Conservation (phyloP, 371 early-diverging fungal genomes). For the Capillidium heterosporum region DNA sequence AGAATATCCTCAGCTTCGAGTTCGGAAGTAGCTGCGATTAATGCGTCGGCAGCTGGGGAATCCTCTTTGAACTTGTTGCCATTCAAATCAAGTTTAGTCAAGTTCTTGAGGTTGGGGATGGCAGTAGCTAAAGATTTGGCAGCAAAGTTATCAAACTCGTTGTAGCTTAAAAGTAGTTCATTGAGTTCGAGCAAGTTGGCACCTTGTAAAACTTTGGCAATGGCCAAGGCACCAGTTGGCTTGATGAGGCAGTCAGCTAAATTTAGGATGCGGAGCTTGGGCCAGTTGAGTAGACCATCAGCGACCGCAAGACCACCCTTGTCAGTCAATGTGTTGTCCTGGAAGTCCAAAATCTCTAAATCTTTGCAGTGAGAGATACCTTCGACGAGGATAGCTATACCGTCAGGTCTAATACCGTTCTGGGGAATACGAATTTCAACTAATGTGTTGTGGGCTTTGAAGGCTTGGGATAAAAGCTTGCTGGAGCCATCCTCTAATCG, state of each 20-base stretch:
- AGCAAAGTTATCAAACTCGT: slow-evolving; percentile 67
- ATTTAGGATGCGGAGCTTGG: slow-evolving; percentile 54
- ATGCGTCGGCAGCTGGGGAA: slow-evolving; percentile 39
- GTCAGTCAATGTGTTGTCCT: slow-evolving; percentile 91
- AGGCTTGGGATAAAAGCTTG: slow-evolving; percentile 55
- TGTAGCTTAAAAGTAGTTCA: slow-evolving; percentile 59
- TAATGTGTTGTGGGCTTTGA: slow-evolving; percentile 56
- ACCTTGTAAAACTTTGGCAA: slow-evolving; percentile 40
- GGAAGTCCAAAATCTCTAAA: slow-evolving; percentile 68
- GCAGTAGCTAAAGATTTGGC: slow-evolving; percentile 42
- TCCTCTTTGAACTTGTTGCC: slow-evolving; percentile 77
- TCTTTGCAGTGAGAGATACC: slow-evolving; percentile 46
- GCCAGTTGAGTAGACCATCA: slow-evolving; percentile 53
- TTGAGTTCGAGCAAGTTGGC: slow-evolving; percentile 34
- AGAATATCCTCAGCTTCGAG: slow-evolving; percentile 59
- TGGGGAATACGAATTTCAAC: slow-evolving; percentile 84
- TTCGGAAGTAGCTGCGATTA: slow-evolving; percentile 44
- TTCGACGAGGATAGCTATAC: slow-evolving; percentile 50
- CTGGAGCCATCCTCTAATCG: slow-evolving; percentile 78
- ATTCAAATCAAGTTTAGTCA: slow-evolving; percentile 64
- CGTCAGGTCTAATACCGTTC: slow-evolving; percentile 91
- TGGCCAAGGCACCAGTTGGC: slow-evolving; percentile 39
- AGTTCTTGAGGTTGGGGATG: slow-evolving; percentile 32
- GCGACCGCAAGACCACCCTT: slow-evolving; percentile 68
- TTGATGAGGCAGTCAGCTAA: slow-evolving; percentile 81